Conservation (phyloP, 768 basidiomycete genomes). For the Crucibulum laeve region DNA sequence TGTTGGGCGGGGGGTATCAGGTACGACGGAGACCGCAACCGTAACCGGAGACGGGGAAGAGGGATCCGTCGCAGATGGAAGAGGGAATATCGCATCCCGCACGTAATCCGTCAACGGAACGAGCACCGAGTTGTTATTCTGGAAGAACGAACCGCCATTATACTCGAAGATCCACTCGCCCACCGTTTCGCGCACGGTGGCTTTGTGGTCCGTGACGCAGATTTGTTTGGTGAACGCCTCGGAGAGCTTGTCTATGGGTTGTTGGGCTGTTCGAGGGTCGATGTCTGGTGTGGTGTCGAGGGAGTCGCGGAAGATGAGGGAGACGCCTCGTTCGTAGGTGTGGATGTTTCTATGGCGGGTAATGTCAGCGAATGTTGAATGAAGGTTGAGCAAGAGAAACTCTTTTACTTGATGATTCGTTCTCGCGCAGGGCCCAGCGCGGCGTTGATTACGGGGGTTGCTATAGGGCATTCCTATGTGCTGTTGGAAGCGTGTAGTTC, state of each 20-base stretch:
- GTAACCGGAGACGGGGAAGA: slow-evolving; percentile 3
- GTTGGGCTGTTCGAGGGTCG: slow-evolving; percentile 14
- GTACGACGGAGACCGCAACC: background rate
- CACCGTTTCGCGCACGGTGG: slow-evolving; percentile 78
- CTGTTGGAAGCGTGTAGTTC: background rate
- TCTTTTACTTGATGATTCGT: slow-evolving; percentile 60
- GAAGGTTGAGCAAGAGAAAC: background rate
- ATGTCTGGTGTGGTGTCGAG: slow-evolving; percentile 25
- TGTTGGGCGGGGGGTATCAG: slow-evolving; percentile 37
- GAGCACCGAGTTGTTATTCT: slow-evolving; percentile 95
- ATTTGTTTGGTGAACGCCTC: slow-evolving; percentile 53
- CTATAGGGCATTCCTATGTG: slow-evolving; percentile 87
- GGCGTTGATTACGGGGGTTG: slow-evolving; percentile 74
- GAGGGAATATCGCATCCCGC: slow-evolving; percentile 60
- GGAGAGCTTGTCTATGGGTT: slow-evolving; percentile 29
- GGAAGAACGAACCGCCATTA: slow-evolving; percentile 89
- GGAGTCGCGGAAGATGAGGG: slow-evolving; percentile 88
- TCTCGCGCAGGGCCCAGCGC: slow-evolving; percentile 58
- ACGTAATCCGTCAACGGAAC: slow-evolving; percentile 83
- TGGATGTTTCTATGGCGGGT: slow-evolving; percentile 56
- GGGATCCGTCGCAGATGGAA: slow-evolving; percentile 13
- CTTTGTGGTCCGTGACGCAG: slow-evolving; percentile 82
- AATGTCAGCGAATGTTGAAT: background rate
- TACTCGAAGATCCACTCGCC: slow-evolving; percentile 82
- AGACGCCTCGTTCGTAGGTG: slow-evolving; percentile 83